Conservation (phyloP, 2,329 filamentous ascomycete species). For the Xylariales sp. region DNA sequence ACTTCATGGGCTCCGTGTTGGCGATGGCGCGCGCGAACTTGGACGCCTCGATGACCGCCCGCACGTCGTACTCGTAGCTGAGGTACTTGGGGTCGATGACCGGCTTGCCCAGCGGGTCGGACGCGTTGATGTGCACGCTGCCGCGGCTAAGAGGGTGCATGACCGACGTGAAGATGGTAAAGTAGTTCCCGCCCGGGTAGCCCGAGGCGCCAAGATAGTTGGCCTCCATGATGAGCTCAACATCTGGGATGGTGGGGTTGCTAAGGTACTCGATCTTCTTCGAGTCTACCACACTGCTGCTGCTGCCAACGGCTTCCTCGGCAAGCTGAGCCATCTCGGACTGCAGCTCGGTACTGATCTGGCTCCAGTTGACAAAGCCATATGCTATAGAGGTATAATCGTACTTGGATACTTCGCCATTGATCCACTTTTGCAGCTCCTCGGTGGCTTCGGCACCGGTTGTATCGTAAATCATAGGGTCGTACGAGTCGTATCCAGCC, state of each 20-base stretch:
- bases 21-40: conserved; percentile 4
- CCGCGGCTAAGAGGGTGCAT: conserved; percentile 31
- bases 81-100: conserved; percentile 34
- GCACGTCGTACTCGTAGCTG: conserved; percentile 21
- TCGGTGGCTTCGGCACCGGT: conserved; percentile 24
- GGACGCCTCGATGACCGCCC: conserved; percentile 24
- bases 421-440: conserved; percentile 31
- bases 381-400: conserved; percentile 35
- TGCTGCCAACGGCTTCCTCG: conserved; percentile 20
- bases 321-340: conserved; percentile 25
- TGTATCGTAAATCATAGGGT: neutral
- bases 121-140: conserved; percentile 31
- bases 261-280: conserved; percentile 36
- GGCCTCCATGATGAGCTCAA: conserved; percentile 40
- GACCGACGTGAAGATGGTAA: conserved; percentile 20
- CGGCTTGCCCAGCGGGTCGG: conserved; percentile 29
- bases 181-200: conserved; percentile 26
- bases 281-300: conserved; percentile 25
- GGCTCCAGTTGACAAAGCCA: conserved; percentile 36
- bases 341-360: conserved; percentile 24
- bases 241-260: conserved; percentile 30
- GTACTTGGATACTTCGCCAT: conserved; percentile 27
- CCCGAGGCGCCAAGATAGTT: conserved; percentile 37
- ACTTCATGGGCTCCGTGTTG: conserved; percentile 1
- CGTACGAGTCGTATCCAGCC: conserved; percentile 20